Evolutionary conservation across 306 rosid genomes (phyloP), one percentile per base, ranked within the genome.

Genomic region (Carpinus fangiana): DNA sequence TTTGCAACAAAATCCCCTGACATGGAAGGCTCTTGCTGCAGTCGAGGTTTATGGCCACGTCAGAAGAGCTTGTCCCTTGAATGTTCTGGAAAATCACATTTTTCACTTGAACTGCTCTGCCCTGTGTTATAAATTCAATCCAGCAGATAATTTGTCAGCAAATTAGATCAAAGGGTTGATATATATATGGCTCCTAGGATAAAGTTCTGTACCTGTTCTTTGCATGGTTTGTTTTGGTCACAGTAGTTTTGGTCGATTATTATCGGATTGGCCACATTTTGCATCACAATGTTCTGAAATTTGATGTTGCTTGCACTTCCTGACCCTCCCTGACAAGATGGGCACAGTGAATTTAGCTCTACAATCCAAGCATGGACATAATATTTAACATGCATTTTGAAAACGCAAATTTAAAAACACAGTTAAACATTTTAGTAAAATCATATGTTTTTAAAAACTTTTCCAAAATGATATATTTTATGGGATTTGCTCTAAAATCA

Each of bases 41-140:
- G 72, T 93, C 88, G n/a, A 93, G 88, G 38, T 57, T 85, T 74
- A 91, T 82, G 7, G 93, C 92, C 12, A 90, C 76, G 8, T 84
- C 82, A 11, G 94, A 82, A 78, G 91, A 89, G 85, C 97, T 94
- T 46, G 88, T 87, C 0, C 98, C 97, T 5, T 20, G 78, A 61
- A 94, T 92, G 84, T 92, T 90, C 66, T 80, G 73, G 90, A 88
- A 94, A 81, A 82, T n/a, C 48, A 94, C 96, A 81, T 94, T 81
- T 68, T 74, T 73, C 7, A 92, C 89, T 78, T 92, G 80, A 14
- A 92, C 86, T 2, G 93, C 92, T 0, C 88, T 88, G 52, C 34
- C 41, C 92, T 89, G 84, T 31, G 11, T 2, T 3, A 18, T 45
- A 23, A 7, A 38, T 17, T 8, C 26, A 43, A 10, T 26, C n/a